phyloP scores from a whole-genome alignment of 495 filamentous ascomycete species.

The Podospora pseudoanserina region DNA sequence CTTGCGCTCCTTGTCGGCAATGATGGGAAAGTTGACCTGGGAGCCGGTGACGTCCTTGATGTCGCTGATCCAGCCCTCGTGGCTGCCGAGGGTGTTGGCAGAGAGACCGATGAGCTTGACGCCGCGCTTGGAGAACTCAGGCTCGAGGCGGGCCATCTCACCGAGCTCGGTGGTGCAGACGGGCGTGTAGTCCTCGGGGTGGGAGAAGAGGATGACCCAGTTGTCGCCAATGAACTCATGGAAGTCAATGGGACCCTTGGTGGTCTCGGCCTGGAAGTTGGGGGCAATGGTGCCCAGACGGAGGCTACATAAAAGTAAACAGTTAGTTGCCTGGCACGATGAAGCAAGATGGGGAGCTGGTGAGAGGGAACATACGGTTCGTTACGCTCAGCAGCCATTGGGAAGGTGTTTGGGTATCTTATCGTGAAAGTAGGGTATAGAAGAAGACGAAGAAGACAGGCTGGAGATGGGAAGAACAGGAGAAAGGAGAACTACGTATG shows the following conservation, averaged over 20 bases:
- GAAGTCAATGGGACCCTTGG: conserved; percentile 88
- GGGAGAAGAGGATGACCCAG: conserved; percentile 96
- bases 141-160: conserved; percentile 92
- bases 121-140: conserved; percentile 89
- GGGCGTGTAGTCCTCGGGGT: conserved; percentile 91
- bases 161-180: conserved; percentile 99
- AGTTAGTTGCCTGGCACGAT: neutral
- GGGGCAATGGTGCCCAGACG: conserved; percentile 88
- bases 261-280: conserved; percentile 92
- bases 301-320: conserved; percentile 49
- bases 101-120: conserved; percentile 96
- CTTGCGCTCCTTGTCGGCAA: conserved; percentile 93
- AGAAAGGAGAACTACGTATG: conserved; percentile 4
- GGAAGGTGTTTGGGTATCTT: conserved; percentile 27
- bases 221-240: conserved; percentile 93
- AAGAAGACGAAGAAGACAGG: conserved; percentile 7
- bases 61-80: conserved; percentile 85
- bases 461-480: conserved; percentile 7
- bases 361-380: conserved; percentile 44
- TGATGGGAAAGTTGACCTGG: conserved; percentile 88
- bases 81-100: conserved; percentile 67
- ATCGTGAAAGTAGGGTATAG: neutral
- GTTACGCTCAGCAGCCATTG: conserved; percentile 51
- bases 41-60: conserved; percentile 87
- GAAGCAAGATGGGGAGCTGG: neutral